Evolutionary conservation across 192 early-diverging fungal species (phyloP).

Genomic region (Cetraspora pellucida): DNA sequence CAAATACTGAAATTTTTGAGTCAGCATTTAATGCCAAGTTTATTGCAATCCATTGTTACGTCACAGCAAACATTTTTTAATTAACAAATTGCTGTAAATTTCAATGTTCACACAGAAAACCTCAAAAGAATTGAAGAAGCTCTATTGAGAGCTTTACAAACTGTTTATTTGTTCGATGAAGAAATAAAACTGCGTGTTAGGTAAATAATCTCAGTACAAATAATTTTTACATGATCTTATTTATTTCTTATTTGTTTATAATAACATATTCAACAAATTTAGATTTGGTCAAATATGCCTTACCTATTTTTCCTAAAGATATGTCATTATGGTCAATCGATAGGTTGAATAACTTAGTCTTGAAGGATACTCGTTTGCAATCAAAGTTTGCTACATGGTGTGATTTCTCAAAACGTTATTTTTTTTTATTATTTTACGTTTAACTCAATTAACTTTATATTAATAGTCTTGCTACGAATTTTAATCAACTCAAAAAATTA

Average conservation of each 20-base stretch:
- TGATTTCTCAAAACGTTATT: neutral
- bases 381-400: slow-evolving; percentile 45
- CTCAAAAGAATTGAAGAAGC: slow-evolving; percentile 16
- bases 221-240: neutral
- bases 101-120: slow-evolving; percentile 21
- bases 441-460: neutral
- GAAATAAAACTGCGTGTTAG: slow-evolving; percentile 41
- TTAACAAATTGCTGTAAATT: neutral
- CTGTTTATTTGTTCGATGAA: slow-evolving; percentile 43
- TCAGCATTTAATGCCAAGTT: too few species aligned
- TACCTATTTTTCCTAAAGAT: slow-evolving; percentile 39
- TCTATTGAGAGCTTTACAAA: slow-evolving; percentile 35
- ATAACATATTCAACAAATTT: neutral
- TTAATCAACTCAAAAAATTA: slow-evolving; percentile 29
- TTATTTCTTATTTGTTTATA: neutral
- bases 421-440: neutral
- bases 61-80: too few species aligned
- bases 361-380: slow-evolving; percentile 35
- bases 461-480: slow-evolving; percentile 36
- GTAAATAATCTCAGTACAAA: neutral
- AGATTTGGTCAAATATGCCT: slow-evolving; percentile 48
- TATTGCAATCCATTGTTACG: too few species aligned
- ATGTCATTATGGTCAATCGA: slow-evolving; percentile 5
- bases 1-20: neutral
- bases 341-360: slow-evolving; percentile 35